Percentiles rank a stretch among this genome's conserved stretches.
These are phyloP conservation scores for Rhodotorula sp. DNA, from an alignment of 1,284 basidiomycete genomes.

Conservation along the genomic window DNA sequence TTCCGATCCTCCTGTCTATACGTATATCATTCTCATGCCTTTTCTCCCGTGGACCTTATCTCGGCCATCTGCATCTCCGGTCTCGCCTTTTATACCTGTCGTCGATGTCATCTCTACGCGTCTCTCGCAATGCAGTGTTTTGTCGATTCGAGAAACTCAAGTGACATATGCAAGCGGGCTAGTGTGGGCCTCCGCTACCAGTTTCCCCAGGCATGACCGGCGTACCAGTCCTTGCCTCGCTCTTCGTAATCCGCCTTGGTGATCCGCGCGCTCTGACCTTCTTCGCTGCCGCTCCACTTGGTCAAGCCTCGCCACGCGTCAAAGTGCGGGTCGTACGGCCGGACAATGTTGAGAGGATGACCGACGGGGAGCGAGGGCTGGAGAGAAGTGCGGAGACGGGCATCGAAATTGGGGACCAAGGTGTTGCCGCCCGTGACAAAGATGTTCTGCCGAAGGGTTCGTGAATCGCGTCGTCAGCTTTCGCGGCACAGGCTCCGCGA, in stretches of 20 bases:
- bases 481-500: no score
- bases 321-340: conserved; percentile 55
- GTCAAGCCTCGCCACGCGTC: conserved; percentile 96
- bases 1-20: not conserved
- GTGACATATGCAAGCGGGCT: not conserved
- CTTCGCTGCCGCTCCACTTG: conserved; percentile 55
- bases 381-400: conserved; percentile 68
- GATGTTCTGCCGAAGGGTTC: conserved; percentile 63
- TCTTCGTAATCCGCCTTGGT: conserved; percentile 86
- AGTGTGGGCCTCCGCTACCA: not conserved
- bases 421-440: conserved; percentile 85
- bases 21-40: not conserved
- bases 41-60: not conserved
- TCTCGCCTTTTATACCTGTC: not conserved
- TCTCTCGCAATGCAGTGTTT: not conserved
- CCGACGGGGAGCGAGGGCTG: conserved; percentile 79
- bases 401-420: conserved; percentile 67
- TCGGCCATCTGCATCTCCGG: not conserved
- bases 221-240: conserved; percentile 73
- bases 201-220: conserved; percentile 56
- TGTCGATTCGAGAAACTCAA: not conserved
- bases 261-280: conserved; percentile 59
- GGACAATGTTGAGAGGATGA: conserved; percentile 63
- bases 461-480: conserved; percentile 10
- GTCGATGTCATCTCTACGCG: not conserved